Percentiles rank a stretch among this genome's conserved stretches.
Conservation (phyloP, 164 flowering plant genomes). For the Sedum album region DNA sequence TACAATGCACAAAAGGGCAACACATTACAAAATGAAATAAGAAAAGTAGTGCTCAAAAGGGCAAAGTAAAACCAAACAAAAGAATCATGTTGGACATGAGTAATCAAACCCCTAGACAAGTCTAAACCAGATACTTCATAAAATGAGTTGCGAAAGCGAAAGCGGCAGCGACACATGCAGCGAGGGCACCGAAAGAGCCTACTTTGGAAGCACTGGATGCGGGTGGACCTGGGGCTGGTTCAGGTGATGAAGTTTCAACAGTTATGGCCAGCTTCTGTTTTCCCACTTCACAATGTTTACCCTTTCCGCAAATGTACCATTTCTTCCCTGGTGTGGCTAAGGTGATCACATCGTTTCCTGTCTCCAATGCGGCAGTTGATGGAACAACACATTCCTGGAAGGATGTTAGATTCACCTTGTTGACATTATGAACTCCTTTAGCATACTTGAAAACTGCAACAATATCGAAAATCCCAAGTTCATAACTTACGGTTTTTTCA, state of each 20-base stretch:
- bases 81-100: too few relatives aligned
- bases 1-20: neutral
- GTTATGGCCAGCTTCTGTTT: slow-evolving; percentile 22
- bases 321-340: slow-evolving; percentile 27
- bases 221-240: slow-evolving; percentile 2
- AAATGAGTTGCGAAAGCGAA: neutral
- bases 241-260: slow-evolving; percentile 16
- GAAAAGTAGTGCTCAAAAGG: neutral
- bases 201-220: neutral
- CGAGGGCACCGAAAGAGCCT: neutral
- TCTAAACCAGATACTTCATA: neutral
- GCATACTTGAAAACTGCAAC: slow-evolving; percentile 30
- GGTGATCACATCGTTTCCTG: slow-evolving; percentile 27
- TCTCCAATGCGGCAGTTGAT: slow-evolving; percentile 1
- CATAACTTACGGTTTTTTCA: neutral
- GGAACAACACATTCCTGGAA: slow-evolving; percentile 21
- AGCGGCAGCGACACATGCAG: neutral
- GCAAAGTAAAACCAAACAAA: neutral
- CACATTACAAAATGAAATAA: neutral
- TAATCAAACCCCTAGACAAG: neutral
- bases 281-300: slow-evolving; percentile 19
- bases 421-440: slow-evolving; percentile 27
- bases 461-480: neutral
- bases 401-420: slow-evolving; percentile 23
- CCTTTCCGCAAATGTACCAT: slow-evolving; percentile 40